A percentile compares a stretch with the other conserved stretches of the same genome.
Conservation (phyloP, 2,329 filamentous ascomycete genomes). For the Monosporascus sp. region DNA sequence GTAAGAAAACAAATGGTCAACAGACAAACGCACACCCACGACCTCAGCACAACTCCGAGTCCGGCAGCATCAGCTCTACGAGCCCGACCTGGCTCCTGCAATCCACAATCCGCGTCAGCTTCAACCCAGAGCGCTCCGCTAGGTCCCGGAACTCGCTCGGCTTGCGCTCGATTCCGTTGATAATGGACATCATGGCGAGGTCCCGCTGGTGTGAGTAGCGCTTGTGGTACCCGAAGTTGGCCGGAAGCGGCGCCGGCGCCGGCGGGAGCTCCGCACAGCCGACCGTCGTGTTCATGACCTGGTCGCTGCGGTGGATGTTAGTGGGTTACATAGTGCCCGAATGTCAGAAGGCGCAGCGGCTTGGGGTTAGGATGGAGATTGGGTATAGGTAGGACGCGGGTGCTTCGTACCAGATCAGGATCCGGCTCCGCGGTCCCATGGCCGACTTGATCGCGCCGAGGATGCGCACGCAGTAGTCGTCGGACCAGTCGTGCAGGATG, state of each 20-base stretch:
- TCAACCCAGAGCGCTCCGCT: slow-evolving; percentile 23
- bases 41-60: slow-evolving; percentile 2
- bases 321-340: background rate
- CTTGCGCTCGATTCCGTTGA: slow-evolving; percentile 32
- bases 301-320: slow-evolving; percentile 21
- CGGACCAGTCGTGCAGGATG: slow-evolving; percentile 12
- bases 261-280: slow-evolving; percentile 22
- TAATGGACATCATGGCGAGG: slow-evolving; percentile 28
- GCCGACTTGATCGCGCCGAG: background rate
- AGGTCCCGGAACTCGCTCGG: slow-evolving; percentile 25
- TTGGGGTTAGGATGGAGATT: background rate
- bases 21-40: too few species aligned
- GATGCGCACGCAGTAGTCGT: slow-evolving; percentile 6
- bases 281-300: slow-evolving; percentile 31
- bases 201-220: slow-evolving; percentile 28
- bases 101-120: slow-evolving; percentile 26
- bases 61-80: slow-evolving; percentile 18
- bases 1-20: too few species aligned
- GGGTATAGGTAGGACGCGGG: background rate
- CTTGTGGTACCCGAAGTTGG: slow-evolving; percentile 29
- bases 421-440: background rate
- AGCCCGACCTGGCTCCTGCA: slow-evolving; percentile 27
- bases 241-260: slow-evolving; percentile 27
- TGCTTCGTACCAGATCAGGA: background rate
- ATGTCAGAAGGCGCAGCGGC: background rate